A percentile compares a stretch with the other conserved stretches of the same genome.
Evolutionary conservation across 768 basidiomycete species (phyloP).

Genomic region (Filobasidium floriforme): DNA sequence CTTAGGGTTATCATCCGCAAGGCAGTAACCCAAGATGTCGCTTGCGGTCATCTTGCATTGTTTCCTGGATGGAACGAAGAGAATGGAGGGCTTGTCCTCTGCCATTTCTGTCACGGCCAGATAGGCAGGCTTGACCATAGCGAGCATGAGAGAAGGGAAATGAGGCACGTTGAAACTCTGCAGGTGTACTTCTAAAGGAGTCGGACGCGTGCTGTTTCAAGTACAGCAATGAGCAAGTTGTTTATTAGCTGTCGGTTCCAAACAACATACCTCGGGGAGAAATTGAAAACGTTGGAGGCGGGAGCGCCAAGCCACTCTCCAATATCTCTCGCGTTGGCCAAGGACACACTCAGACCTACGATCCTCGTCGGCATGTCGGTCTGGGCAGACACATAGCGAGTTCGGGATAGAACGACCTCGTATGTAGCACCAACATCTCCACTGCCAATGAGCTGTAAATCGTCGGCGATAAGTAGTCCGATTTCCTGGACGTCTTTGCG

Average conservation of each 20-base stretch:
- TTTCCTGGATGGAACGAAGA: constrained; percentile 85
- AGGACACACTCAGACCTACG: constrained; percentile 86
- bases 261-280: constrained; percentile 67
- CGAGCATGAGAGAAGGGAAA: constrained; percentile 95
- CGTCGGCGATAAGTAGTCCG: constrained; percentile 86
- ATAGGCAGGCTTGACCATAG: constrained; percentile 98
- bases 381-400: constrained; percentile 92
- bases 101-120: constrained; percentile 84
- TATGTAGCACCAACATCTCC: constrained; percentile 94
- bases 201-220: constrained; percentile 67
- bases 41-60: constrained; percentile 92
- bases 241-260: not conserved
- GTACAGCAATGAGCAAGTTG: constrained; percentile 5
- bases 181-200: constrained; percentile 94
- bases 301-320: constrained; percentile 97
- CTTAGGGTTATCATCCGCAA: constrained; percentile 73
- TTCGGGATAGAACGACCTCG: constrained; percentile 89
- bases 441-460: constrained; percentile 78
- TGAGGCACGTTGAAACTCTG: constrained; percentile 96
- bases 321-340: constrained; percentile 89
- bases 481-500: constrained; percentile 93
- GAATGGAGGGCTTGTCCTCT: constrained; percentile 72
- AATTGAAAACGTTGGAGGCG: constrained; percentile 93
- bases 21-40: constrained; percentile 78
- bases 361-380: constrained; percentile 87